phyloP scores from a whole-genome alignment of 352 stramenopile genomes.

The Globisporangium lucens region DNA sequence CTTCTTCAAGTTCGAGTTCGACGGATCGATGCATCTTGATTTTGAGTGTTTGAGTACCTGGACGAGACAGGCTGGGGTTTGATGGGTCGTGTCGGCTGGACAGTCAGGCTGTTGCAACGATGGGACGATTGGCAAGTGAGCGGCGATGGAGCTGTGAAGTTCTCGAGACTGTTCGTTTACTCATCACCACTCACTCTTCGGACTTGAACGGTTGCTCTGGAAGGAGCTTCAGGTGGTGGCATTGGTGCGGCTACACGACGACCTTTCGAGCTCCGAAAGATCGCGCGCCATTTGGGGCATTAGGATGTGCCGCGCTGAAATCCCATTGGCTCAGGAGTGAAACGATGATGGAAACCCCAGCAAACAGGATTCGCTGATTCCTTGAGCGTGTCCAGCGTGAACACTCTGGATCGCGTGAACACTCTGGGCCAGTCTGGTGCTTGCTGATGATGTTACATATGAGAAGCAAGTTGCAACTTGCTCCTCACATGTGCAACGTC shows the following conservation, averaged over 20 bases:
- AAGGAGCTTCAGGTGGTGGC: background rate
- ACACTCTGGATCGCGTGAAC: no score
- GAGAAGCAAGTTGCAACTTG: background rate
- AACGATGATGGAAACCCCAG: background rate
- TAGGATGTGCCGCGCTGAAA: background rate
- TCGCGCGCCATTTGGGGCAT: slow-evolving; percentile 5
- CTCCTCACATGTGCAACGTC: background rate
- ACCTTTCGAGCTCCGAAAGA: slow-evolving; percentile 8
- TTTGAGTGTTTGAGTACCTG: background rate
- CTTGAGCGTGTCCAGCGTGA: no score
- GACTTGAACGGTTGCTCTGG: slow-evolving; percentile 1
- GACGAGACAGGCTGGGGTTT: background rate
- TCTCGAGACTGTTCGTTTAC: background rate
- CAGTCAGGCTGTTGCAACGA: background rate
- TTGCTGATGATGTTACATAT: background rate
- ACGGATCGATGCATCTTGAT: slow-evolving; percentile 19
- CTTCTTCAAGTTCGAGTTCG: slow-evolving; percentile 38
- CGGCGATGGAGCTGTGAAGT: background rate
- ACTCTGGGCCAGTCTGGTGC: no score
- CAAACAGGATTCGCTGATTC: no score
- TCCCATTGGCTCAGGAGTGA: background rate
- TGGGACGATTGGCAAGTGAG: slow-evolving; percentile 12
- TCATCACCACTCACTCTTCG: slow-evolving; percentile 4
- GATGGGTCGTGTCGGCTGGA: background rate
- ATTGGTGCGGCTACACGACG: background rate